Evolutionary conservation across 2,329 filamentous ascomycete species (phyloP).

Genomic region (Claviceps pazoutovae): DNA sequence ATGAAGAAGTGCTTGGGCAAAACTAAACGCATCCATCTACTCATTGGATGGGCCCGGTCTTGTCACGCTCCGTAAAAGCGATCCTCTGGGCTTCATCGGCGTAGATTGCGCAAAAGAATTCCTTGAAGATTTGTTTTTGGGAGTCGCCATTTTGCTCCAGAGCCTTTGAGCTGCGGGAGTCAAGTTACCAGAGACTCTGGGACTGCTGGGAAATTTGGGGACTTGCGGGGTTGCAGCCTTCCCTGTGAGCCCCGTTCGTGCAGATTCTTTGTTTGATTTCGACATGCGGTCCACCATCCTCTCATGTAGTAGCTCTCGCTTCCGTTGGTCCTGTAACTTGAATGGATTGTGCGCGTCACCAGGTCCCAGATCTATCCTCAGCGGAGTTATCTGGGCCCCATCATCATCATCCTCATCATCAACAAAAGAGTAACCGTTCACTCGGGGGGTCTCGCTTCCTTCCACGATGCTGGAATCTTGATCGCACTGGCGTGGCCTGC

Average conservation of each 20-base stretch:
- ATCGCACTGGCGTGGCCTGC: slow-evolving; percentile 47
- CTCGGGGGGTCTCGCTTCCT: slow-evolving; percentile 69
- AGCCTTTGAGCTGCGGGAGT: slow-evolving; percentile 64
- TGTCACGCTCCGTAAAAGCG: slow-evolving; percentile 22
- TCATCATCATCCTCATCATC: slow-evolving; percentile 54
- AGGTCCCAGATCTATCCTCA: slow-evolving; percentile 43
- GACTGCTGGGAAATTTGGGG: slow-evolving; percentile 57
- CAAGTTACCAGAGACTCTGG: slow-evolving; percentile 40
- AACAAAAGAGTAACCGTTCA: slow-evolving; percentile 91
- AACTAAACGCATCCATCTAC: background rate
- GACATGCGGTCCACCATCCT: slow-evolving; percentile 75
- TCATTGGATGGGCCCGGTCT: slow-evolving; percentile 13
- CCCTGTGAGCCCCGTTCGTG: slow-evolving; percentile 44
- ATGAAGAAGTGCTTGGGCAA: background rate
- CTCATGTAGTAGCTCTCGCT: slow-evolving; percentile 69
- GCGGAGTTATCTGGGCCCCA: slow-evolving; percentile 12
- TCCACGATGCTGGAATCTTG: slow-evolving; percentile 42
- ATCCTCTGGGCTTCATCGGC: slow-evolving; percentile 24
- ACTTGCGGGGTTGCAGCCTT: slow-evolving; percentile 46
- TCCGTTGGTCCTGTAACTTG: slow-evolving; percentile 58
- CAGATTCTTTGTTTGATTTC: slow-evolving; percentile 52
- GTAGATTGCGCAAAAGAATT: slow-evolving; percentile 23
- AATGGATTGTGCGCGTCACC: slow-evolving; percentile 64
- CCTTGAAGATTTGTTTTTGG: slow-evolving; percentile 20
- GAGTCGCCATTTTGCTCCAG: slow-evolving; percentile 45